Conservation (phyloP, 164 flowering plant genomes). For the Liriodendron chinense region DNA sequence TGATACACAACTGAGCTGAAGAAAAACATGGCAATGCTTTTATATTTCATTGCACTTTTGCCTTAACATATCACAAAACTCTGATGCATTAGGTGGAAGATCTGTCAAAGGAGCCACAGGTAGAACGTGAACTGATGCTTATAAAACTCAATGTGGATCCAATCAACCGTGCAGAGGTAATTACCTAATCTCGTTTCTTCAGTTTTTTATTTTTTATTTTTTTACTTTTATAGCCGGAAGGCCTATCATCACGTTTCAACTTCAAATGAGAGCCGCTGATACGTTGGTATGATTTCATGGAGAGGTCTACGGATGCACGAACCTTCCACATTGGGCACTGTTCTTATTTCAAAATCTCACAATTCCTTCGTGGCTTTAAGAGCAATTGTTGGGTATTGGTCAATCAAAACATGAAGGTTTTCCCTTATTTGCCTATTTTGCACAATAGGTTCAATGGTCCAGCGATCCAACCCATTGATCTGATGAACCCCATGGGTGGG, state of each 20-base stretch:
- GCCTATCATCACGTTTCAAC: not conserved
- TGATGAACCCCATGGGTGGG: no score
- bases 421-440: no score
- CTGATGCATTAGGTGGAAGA: constrained; percentile 66
- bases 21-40: not conserved
- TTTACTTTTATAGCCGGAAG: not conserved
- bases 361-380: no score
- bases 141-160: constrained; percentile 76
- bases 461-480: no score
- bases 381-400: no score
- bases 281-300: no score
- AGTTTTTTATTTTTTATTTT: not conserved
- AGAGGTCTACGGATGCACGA: no score
- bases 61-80: constrained; percentile 1
- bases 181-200: not conserved
- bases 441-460: no score
- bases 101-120: constrained; percentile 84
- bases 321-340: no score
- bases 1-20: not conserved
- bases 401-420: no score
- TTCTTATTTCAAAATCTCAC: no score
- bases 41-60: not conserved
- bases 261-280: not conserved
- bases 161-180: constrained; percentile 64
- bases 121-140: constrained; percentile 96